A percentile compares a stretch with the other conserved stretches of the same genome.
Evolutionary conservation across 192 early-diverging fungal species (phyloP).

Genomic region (Coemansia sp.): DNA sequence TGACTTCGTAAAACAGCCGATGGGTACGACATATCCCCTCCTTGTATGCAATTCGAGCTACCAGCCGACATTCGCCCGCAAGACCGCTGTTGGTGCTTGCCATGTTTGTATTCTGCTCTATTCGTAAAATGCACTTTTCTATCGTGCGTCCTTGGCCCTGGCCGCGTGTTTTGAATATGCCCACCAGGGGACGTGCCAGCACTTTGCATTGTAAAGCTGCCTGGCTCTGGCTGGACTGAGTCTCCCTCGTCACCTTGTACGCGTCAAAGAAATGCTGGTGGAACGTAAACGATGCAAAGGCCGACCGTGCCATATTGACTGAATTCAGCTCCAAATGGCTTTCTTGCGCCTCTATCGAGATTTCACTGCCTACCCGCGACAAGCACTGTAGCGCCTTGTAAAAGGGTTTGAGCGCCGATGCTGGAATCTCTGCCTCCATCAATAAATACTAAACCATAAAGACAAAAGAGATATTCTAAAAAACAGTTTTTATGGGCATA

Average conservation of each 20-base stretch:
- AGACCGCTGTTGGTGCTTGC: not conserved
- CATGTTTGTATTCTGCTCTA: constrained; percentile 24
- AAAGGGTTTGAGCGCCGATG: constrained; percentile 51
- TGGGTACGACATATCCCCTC: constrained; percentile 49
- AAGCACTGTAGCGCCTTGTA: constrained; percentile 60
- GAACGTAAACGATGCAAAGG: constrained; percentile 59
- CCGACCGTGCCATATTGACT: constrained; percentile 67
- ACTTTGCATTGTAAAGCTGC: constrained; percentile 41
- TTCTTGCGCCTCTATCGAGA: constrained; percentile 58
- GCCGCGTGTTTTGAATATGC: constrained; percentile 41
- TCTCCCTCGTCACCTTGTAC: constrained; percentile 45
- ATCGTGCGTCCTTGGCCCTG: constrained; percentile 19
- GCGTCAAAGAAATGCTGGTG: constrained; percentile 64
- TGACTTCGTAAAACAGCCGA: constrained; percentile 50
- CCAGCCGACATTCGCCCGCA: constrained; percentile 38
- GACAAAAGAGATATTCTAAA: constrained; percentile 3
- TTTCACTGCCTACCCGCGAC: constrained; percentile 61
- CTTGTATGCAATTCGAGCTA: constrained; percentile 40
- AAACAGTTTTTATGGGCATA: not conserved
- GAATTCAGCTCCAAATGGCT: constrained; percentile 58
- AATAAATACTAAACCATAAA: not conserved
- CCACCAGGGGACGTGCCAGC: constrained; percentile 38
- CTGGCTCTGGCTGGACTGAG: constrained; percentile 6
- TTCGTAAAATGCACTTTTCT: constrained; percentile 36
- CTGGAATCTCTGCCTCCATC: constrained; percentile 53